phyloP scores from a whole-genome alignment of 768 basidiomycete species.

The Leccinum truebloodii region DNA sequence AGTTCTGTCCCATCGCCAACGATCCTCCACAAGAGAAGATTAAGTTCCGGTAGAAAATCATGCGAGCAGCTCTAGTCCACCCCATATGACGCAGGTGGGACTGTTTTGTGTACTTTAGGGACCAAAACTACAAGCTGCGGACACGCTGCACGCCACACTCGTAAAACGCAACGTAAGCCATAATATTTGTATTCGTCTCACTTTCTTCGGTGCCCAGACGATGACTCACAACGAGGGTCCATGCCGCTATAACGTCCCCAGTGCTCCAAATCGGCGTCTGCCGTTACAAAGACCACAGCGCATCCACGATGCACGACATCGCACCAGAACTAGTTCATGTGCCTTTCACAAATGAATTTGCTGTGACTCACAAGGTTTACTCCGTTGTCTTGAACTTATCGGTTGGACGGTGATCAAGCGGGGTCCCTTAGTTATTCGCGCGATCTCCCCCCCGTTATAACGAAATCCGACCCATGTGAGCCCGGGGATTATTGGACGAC shows the following conservation, averaged over 20 bases:
- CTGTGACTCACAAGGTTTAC: neutral
- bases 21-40: neutral
- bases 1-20: neutral
- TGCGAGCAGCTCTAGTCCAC: neutral
- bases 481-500: neutral
- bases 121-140: neutral
- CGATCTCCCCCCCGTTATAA: conserved; percentile 14
- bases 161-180: neutral
- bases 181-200: neutral
- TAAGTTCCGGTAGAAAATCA: neutral
- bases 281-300: neutral
- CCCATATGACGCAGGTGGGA: neutral
- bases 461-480: neutral
- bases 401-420: neutral
- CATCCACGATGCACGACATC: neutral
- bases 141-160: conserved; percentile 1
- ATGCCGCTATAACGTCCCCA: neutral
- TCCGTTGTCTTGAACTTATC: neutral
- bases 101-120: neutral
- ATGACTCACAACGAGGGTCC: neutral
- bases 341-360: neutral
- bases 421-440: conserved; percentile 3
- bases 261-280: neutral
- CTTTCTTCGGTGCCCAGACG: neutral
- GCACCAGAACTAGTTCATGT: neutral